These are phyloP conservation scores for Fusarium sp. DNA, from an alignment of 2,329 filamentous ascomycete genomes.

Conservation along the genomic window DNA sequence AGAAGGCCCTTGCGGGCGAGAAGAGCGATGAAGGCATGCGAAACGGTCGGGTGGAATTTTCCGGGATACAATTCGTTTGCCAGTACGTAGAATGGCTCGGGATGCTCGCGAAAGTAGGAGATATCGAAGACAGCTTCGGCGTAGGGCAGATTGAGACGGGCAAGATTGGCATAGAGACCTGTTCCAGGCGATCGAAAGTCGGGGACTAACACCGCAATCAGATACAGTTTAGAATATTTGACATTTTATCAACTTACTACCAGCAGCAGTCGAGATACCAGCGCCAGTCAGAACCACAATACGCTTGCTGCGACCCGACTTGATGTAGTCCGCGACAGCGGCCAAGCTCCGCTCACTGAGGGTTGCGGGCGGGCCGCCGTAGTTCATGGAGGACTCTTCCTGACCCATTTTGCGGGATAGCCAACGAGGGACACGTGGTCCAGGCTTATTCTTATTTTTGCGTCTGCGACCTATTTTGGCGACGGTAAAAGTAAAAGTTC, in stretches of 20 bases:
- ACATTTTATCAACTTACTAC: conserved; percentile 58
- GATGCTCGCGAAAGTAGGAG: conserved; percentile 84
- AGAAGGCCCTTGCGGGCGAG: conserved; percentile 83
- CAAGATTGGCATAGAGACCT: conserved; percentile 92
- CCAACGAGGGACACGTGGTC: conserved; percentile 49
- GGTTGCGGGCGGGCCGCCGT: conserved; percentile 70
- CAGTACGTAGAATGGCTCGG: conserved; percentile 90
- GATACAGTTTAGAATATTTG: not conserved
- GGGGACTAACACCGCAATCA: conserved; percentile 69
- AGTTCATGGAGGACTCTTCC: conserved; percentile 77
- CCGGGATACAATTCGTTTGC: conserved; percentile 94
- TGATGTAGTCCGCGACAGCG: conserved; percentile 84
- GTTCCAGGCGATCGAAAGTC: conserved; percentile 95
- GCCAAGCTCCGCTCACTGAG: conserved; percentile 76
- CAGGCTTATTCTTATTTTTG: conserved; percentile 51
- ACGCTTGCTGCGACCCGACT: conserved; percentile 70
- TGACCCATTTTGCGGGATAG: conserved; percentile 79
- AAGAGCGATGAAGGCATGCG: conserved; percentile 88
- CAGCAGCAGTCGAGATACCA: conserved; percentile 82
- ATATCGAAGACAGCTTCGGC: conserved; percentile 97
- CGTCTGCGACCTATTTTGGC: conserved; percentile 56
- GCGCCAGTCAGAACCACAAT: conserved; percentile 93
- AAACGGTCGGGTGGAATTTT: conserved; percentile 86
- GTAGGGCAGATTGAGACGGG: conserved; percentile 84
- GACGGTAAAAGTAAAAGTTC: conserved; percentile 16